Conservation (phyloP, 2,329 filamentous ascomycete species). For the Aspergillus costaricaensis region DNA sequence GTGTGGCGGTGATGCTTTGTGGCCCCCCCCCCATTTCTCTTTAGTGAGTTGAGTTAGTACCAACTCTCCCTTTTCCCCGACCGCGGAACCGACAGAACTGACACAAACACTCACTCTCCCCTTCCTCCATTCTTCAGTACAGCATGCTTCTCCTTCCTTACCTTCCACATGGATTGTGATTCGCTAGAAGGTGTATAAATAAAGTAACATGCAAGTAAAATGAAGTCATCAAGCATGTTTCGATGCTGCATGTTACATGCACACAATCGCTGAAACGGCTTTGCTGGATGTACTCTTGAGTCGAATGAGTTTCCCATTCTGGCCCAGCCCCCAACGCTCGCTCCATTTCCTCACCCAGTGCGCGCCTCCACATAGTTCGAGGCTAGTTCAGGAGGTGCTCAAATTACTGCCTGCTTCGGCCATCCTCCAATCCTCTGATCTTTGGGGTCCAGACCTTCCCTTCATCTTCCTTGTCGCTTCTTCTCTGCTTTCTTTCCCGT, state of each 20-base stretch:
- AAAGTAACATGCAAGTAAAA: neutral
- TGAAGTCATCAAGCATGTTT: neutral
- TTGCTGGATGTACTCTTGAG: neutral
- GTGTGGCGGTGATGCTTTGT: constrained; percentile 1
- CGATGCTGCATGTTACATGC: neutral
- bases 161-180: neutral
- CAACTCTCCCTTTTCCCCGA: neutral
- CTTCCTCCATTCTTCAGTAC: neutral
- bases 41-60: neutral
- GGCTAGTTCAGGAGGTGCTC: neutral
- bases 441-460: neutral
- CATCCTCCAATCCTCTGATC: neutral
- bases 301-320: neutral
- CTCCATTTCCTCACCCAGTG: neutral
- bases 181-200: neutral
- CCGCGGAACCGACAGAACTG: no score
- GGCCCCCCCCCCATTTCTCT: neutral
- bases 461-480: neutral
- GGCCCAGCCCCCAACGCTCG: neutral
- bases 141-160: neutral
- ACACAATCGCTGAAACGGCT: no score
- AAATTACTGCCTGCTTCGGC: neutral
- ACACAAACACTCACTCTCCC: neutral
- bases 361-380: constrained; percentile 5
- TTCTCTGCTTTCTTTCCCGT: neutral